phyloP scores from a whole-genome alignment of 768 basidiomycete genomes.

The Cystofilobasidium macerans region DNA sequence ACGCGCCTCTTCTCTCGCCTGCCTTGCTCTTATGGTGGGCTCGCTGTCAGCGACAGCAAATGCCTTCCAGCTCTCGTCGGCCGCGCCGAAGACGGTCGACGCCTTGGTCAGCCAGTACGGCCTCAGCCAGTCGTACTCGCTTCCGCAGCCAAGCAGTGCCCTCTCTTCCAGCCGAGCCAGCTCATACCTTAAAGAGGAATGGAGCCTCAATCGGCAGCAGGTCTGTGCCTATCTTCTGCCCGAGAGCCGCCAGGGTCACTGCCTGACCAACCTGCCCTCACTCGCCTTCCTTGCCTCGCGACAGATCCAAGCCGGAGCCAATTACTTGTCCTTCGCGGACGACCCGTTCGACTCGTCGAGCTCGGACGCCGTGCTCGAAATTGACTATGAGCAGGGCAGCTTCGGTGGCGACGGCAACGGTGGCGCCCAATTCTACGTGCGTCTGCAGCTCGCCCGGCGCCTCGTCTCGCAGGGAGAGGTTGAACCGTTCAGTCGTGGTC shows the following conservation, averaged over 20 bases:
- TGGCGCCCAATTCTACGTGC: slow-evolving; percentile 52
- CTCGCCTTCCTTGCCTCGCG: too few relatives aligned
- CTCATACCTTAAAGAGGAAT: slow-evolving; percentile 47
- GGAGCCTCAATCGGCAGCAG: slow-evolving; percentile 51
- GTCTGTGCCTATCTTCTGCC: background rate
- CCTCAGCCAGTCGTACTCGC: slow-evolving; percentile 51
- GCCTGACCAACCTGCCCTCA: background rate
- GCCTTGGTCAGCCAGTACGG: slow-evolving; percentile 46
- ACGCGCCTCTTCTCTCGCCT: too few relatives aligned
- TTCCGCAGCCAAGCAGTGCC: slow-evolving; percentile 58
- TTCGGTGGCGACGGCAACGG: slow-evolving; percentile 31
- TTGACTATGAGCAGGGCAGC: slow-evolving; percentile 1
- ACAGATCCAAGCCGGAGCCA: slow-evolving; percentile 29
- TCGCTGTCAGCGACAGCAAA: too few relatives aligned
- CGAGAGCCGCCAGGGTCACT: too few relatives aligned
- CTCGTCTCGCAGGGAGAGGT: too few relatives aligned
- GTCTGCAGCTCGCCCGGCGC: background rate
- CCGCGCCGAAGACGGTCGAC: background rate
- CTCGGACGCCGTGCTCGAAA: slow-evolving; percentile 29
- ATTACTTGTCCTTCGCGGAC: slow-evolving; percentile 51
- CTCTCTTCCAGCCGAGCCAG: slow-evolving; percentile 47
- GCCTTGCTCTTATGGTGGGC: too few relatives aligned
- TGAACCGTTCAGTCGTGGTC: background rate
- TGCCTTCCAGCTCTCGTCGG: background rate
- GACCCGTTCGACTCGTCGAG: slow-evolving; percentile 56